Evolutionary conservation across 441 rosid species (phyloP).

Genomic region (Populus tomentosa): DNA sequence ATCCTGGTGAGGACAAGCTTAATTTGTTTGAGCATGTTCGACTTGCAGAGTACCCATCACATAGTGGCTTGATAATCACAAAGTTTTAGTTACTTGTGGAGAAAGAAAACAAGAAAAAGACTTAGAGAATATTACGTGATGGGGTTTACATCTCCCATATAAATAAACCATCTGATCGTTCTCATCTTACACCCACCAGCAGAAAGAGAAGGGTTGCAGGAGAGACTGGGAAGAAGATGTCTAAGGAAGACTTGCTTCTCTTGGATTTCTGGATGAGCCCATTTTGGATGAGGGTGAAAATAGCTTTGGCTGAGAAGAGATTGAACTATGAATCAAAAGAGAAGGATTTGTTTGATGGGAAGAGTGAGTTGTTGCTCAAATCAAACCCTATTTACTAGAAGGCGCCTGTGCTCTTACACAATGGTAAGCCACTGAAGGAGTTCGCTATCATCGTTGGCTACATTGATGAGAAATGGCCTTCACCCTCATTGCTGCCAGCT

Average conservation of each 20-base stretch:
- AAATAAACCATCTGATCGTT: neutral
- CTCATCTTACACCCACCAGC: neutral
- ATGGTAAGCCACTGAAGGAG: constrained; percentile 44
- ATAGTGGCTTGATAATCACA: constrained; percentile 2
- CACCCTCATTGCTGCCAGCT: constrained; percentile 46
- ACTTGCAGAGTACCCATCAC: neutral
- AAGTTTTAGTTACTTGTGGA: neutral
- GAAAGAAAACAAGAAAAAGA: neutral
- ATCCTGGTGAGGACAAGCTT: neutral
- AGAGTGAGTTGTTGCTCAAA: constrained; percentile 46
- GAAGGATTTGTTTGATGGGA: constrained; percentile 45
- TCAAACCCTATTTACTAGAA: constrained; percentile 53
- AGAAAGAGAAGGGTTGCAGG: neutral
- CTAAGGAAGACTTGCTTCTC: constrained; percentile 24
- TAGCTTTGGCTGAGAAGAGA: constrained; percentile 48
- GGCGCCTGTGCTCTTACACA: constrained; percentile 49
- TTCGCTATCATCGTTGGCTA: constrained; percentile 39
- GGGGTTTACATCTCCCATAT: neutral
- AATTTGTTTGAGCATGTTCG: neutral
- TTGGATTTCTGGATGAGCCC: constrained; percentile 45
- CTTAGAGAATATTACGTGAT: neutral
- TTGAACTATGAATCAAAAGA: constrained; percentile 28
- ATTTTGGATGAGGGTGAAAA: constrained; percentile 44
- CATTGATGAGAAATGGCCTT: constrained; percentile 52
- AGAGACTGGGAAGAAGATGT: constrained; percentile 6